Evolutionary conservation across 192 early-diverging fungal genomes (phyloP).

Genomic region (Gonapodya sp.): DNA sequence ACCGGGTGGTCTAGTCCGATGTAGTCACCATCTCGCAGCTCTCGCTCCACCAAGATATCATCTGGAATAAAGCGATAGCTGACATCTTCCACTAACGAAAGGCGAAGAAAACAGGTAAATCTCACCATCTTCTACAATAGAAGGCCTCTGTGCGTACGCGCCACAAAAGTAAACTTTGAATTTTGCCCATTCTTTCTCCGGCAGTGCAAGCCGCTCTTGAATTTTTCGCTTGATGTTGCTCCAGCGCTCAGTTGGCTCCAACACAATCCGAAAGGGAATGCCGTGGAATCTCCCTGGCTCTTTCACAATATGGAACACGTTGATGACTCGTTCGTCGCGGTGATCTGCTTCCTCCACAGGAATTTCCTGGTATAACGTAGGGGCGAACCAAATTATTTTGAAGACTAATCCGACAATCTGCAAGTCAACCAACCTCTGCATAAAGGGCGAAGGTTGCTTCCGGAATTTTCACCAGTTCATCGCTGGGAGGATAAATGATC

Average conservation of each 20-base stretch:
- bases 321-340: slow-evolving; percentile 30
- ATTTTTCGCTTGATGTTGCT: neutral
- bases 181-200: neutral
- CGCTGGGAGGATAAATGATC: slow-evolving; percentile 22
- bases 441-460: slow-evolving; percentile 40
- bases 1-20: slow-evolving; percentile 1
- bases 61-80: neutral
- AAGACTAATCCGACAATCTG: slow-evolving; percentile 12
- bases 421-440: slow-evolving; percentile 33
- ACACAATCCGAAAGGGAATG: slow-evolving; percentile 55
- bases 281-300: slow-evolving; percentile 61
- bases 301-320: slow-evolving; percentile 69
- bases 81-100: no score
- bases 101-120: neutral
- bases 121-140: slow-evolving; percentile 1
- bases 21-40: neutral
- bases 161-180: neutral
- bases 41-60: neutral
- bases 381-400: slow-evolving; percentile 8
- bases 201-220: neutral
- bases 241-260: neutral
- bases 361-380: slow-evolving; percentile 6
- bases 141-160: neutral
- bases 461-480: slow-evolving; percentile 35
- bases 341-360: neutral